These are phyloP conservation scores for Paramecium sonneborni DNA, from an alignment of 73 alveolate genomes.

Conservation along the genomic window DNA sequence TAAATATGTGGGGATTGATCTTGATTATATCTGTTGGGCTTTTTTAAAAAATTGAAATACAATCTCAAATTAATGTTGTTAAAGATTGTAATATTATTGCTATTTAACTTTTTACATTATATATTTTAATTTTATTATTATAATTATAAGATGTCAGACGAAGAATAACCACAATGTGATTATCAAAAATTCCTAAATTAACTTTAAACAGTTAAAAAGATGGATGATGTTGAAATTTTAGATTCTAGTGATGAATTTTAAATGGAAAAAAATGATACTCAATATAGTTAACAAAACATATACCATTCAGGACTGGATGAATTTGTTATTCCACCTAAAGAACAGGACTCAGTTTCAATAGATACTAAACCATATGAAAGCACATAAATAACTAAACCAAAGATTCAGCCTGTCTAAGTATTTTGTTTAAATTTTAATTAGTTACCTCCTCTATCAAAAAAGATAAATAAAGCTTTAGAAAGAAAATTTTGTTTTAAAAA, in stretches of 20 bases:
- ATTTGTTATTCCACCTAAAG: conserved; percentile 52
- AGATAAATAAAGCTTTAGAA: background rate
- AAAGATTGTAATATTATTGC: background rate
- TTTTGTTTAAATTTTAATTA: conserved; percentile 4
- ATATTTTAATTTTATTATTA: background rate
- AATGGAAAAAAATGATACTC: conserved; percentile 7
- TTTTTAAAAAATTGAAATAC: background rate
- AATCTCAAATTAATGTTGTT: background rate
- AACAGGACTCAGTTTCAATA: conserved; percentile 13
- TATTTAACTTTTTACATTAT: background rate
- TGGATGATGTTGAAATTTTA: background rate
- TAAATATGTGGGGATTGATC: too few species aligned
- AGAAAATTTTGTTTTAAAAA: conserved; percentile 10
- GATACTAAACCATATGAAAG: conserved; percentile 29
- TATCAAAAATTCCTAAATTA: background rate
- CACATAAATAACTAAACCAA: conserved; percentile 5
- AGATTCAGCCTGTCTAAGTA: conserved; percentile 27
- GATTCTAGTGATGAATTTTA: conserved; percentile 44
- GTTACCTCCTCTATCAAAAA: conserved; percentile 48
- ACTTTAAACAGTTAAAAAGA: background rate
- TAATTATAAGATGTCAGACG: background rate
- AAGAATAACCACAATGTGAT: background rate
- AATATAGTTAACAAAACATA: background rate
- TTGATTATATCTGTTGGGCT: background rate
- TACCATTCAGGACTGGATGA: conserved; percentile 49